phyloP scores from a whole-genome alignment of 352 stramenopile species.

The Phytophthora cactorum region DNA sequence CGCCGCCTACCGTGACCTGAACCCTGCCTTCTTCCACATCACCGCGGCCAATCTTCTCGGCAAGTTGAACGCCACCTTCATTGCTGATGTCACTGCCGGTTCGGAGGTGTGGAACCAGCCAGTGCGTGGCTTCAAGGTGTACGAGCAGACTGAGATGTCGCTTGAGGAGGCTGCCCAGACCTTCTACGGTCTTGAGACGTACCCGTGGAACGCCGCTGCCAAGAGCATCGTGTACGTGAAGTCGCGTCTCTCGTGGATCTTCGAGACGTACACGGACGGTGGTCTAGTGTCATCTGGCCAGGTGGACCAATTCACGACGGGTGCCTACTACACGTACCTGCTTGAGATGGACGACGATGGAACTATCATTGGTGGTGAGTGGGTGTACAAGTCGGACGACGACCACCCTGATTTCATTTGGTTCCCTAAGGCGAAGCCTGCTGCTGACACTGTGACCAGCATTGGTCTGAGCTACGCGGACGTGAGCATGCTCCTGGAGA shows the following conservation, averaged over 20 bases:
- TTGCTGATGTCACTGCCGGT: slow-evolving; percentile 45
- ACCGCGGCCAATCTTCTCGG: slow-evolving; percentile 46
- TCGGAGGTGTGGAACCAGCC: slow-evolving; percentile 65
- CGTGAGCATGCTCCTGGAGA: slow-evolving; percentile 27
- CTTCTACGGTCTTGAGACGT: slow-evolving; percentile 40
- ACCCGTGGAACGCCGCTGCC: slow-evolving; percentile 52
- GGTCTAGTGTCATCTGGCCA: slow-evolving; percentile 32
- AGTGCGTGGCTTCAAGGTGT: slow-evolving; percentile 47
- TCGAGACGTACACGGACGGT: slow-evolving; percentile 40
- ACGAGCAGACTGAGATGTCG: slow-evolving; percentile 34
- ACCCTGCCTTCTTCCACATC: slow-evolving; percentile 52
- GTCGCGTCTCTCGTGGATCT: slow-evolving; percentile 48
- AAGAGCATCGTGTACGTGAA: slow-evolving; percentile 48
- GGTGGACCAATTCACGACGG: slow-evolving; percentile 32
- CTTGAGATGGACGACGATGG: slow-evolving; percentile 37
- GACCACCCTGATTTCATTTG: slow-evolving; percentile 45
- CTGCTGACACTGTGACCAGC: slow-evolving; percentile 24
- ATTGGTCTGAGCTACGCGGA: slow-evolving; percentile 37
- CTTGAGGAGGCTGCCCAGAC: slow-evolving; percentile 33
- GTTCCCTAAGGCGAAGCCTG: slow-evolving; percentile 32
- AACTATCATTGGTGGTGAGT: slow-evolving; percentile 41
- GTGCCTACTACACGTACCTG: slow-evolving; percentile 37
- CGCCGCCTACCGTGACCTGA: slow-evolving; percentile 42
- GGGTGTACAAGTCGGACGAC: slow-evolving; percentile 32
- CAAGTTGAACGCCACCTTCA: slow-evolving; percentile 40